Base-by-base conservation (phyloP, 768 basidiomycete genomes). In the Auricularia sp. region DNA sequence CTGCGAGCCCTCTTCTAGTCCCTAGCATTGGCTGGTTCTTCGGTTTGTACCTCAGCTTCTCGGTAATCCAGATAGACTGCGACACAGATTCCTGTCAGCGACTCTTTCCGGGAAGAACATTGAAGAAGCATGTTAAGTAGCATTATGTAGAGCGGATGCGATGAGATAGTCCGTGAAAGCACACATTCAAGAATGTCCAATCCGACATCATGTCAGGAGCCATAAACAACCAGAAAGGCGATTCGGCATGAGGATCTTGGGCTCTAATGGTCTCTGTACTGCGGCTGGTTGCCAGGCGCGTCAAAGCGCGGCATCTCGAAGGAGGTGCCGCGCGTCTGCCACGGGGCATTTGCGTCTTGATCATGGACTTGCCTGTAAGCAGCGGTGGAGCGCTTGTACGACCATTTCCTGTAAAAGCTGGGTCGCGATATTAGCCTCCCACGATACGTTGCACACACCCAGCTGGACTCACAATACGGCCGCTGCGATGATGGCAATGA, bases 401-500 rank as follows among this genome's bases (percentile, higher is more conserved):
- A 34, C 56, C 56, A 35, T 7, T 18, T 23, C 23, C 56, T 29
- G 29, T 14, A 59, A 29, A 59, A 59, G 14, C 56, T 59, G 29
- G 3, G 12, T n/a, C n/a, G 21, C 7, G 8, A 59, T 12, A 35
- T 29, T 6, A 59, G 56, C 6, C 56, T 14, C 29, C 34, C 8
- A 23, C 23, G 34, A 59, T 35, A 10, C 11, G 33, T 56, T 10
- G 8, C 11, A 21, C 54, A 29, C 14, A 56, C 10, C 21, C 14
- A 21, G 23, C 12, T 14, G 54, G 0, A 14, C 56, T 12, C 18
- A 33, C 56, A 12, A 59, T 16, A 59, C 10, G 3, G 29, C 29
- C 8, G 56, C 69, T 51, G 71, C 72, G 18, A 81, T 67, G 2
- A 72, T 64, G 10, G 66, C 79, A 67, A 85, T 74, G 63, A 83